Evolutionary conservation across 179 eudicot species (phyloP).

Genomic region (Silene coronaria): DNA sequence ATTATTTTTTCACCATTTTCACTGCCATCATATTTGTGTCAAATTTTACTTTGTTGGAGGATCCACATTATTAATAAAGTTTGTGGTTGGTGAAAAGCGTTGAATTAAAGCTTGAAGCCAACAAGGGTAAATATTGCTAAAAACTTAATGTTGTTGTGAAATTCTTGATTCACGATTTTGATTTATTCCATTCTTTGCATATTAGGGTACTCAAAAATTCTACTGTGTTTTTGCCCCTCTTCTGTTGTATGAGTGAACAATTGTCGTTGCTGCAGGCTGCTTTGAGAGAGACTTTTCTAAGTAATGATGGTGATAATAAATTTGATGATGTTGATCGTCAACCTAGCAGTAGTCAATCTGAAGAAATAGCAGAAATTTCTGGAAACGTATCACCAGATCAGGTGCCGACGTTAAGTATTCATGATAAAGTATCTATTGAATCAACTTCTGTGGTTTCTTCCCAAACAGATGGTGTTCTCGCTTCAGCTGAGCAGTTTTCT

Average conservation of each 20-base stretch:
- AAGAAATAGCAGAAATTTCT: constrained; percentile 37
- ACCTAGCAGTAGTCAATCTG: constrained; percentile 33
- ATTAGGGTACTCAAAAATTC: not conserved
- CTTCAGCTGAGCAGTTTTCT: constrained; percentile 32
- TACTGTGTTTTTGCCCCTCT: not conserved
- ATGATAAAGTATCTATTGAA: constrained; percentile 41
- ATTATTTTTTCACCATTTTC: not conserved
- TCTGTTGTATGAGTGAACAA: constrained; percentile 3
- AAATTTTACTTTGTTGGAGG: not conserved
- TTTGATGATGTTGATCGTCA: constrained; percentile 37
- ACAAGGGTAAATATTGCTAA: not conserved
- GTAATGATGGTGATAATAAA: constrained; percentile 36
- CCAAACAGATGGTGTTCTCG: constrained; percentile 30
- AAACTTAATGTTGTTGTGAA: constrained; percentile 6
- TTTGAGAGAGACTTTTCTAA: constrained; percentile 34
- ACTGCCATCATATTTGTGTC: not conserved
- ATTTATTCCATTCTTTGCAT: not conserved
- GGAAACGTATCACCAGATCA: constrained; percentile 49
- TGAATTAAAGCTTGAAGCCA: not conserved
- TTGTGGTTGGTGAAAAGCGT: not conserved
- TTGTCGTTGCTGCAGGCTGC: constrained; percentile 41
- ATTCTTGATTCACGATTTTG: not conserved
- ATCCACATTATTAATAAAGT: not conserved
- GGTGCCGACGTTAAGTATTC: constrained; percentile 62
- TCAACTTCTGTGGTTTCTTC: constrained; percentile 29